Conservation (phyloP, 768 basidiomycete species). For the Tricholoma saponaceum region DNA sequence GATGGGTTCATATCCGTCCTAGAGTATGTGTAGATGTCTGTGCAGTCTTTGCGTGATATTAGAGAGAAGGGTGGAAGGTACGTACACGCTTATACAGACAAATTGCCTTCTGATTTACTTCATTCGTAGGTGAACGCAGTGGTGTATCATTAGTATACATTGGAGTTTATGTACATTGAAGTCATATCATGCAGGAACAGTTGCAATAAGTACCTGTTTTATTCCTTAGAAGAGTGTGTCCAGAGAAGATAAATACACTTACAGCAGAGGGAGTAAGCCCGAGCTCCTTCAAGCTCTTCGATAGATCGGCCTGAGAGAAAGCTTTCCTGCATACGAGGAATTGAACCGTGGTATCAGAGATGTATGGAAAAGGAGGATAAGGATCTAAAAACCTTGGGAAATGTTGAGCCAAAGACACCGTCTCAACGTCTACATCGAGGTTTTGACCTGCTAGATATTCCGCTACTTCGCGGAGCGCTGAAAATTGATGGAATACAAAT, state of each 20-base stretch:
- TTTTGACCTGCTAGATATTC: constrained; percentile 82
- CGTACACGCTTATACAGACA: not conserved
- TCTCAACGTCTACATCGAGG: constrained; percentile 67
- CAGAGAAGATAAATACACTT: constrained; percentile 19
- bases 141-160: not conserved
- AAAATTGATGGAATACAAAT: not conserved
- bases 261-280: constrained; percentile 92
- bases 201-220: constrained; percentile 54
- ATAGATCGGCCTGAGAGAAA: constrained; percentile 69
- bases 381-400: constrained; percentile 69
- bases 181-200: constrained; percentile 25
- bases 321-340: constrained; percentile 54
- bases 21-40: constrained; percentile 38
- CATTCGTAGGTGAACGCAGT: not conserved
- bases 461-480: constrained; percentile 82
- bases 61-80: not conserved
- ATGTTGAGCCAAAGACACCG: constrained; percentile 70
- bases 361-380: constrained; percentile 7
- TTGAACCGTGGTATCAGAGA: not conserved
- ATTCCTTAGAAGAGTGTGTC: constrained; percentile 1
- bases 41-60: not conserved
- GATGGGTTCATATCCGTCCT: constrained; percentile 48
- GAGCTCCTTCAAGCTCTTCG: constrained; percentile 75
- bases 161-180: not conserved
- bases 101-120: not conserved